Evolutionary conservation across 2,329 filamentous ascomycete genomes (phyloP).

Genomic region (Lachnellula subtilissima): DNA sequence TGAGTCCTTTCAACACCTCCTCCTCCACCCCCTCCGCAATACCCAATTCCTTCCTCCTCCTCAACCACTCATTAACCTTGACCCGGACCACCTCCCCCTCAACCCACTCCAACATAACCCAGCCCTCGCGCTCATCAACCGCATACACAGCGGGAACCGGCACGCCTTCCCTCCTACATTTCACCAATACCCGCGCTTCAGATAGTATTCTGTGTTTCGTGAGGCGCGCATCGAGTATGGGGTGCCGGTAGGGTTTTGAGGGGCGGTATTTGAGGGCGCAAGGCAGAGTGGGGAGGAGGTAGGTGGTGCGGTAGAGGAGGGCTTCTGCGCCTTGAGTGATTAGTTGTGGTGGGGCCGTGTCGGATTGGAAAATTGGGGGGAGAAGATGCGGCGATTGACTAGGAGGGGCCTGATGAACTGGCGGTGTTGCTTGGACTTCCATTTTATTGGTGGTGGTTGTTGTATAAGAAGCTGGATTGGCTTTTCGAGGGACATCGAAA

Average conservation of each 20-base stretch:
- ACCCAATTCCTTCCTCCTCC: slow-evolving; percentile 30
- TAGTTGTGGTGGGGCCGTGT: slow-evolving; percentile 56
- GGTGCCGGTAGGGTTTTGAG: slow-evolving; percentile 86
- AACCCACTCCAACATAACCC: slow-evolving; percentile 84
- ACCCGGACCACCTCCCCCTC: slow-evolving; percentile 66
- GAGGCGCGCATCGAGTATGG: slow-evolving; percentile 78
- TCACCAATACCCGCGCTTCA: slow-evolving; percentile 79
- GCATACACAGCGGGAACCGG: slow-evolving; percentile 77
- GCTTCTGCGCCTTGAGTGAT: slow-evolving; percentile 95
- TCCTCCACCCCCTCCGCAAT: slow-evolving; percentile 39
- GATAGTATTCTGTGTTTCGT: slow-evolving; percentile 83
- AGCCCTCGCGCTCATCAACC: slow-evolving; percentile 57
- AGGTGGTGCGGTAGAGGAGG: slow-evolving; percentile 82
- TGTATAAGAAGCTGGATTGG: neutral
- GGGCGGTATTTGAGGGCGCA: slow-evolving; percentile 90
- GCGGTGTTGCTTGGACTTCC: neutral
- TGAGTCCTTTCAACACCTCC: slow-evolving; percentile 52
- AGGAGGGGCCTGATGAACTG: neutral
- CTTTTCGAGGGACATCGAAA: neutral
- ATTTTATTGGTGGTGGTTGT: slow-evolving; percentile 6
- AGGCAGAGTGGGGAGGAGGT: slow-evolving; percentile 61
- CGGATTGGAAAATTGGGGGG: slow-evolving; percentile 37
- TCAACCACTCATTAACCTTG: slow-evolving; percentile 65
- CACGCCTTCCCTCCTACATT: slow-evolving; percentile 74
- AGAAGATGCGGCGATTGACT: slow-evolving; percentile 10